Evolutionary conservation across 345 rosid species (phyloP).

Genomic region (Citrus inodora): DNA sequence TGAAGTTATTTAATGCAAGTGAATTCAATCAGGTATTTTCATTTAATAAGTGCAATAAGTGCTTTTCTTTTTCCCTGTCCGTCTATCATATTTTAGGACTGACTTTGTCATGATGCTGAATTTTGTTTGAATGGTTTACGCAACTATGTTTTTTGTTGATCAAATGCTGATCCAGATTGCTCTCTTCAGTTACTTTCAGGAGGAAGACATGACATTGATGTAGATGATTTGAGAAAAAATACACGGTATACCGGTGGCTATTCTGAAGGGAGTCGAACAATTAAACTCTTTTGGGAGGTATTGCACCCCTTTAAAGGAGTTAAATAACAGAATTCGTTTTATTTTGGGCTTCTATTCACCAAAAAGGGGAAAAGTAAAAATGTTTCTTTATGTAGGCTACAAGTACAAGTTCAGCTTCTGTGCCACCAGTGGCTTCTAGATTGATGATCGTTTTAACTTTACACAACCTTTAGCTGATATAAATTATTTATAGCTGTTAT

Average conservation of each 20-base stretch:
- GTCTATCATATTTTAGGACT: not conserved
- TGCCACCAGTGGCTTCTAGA: not conserved
- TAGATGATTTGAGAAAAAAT: constrained; percentile 73
- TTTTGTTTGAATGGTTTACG: not conserved
- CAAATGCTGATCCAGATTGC: constrained; percentile 11
- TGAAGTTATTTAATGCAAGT: constrained; percentile 87
- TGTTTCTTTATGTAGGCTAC: not conserved
- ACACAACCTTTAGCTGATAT: not conserved
- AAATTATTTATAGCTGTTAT: not conserved
- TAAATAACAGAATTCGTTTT: not conserved
- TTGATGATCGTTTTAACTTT: not conserved
- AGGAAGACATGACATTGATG: constrained; percentile 87
- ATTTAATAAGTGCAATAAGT: not conserved
- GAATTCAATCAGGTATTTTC: constrained; percentile 89
- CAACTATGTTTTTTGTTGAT: not conserved
- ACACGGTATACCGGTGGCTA: constrained; percentile 93
- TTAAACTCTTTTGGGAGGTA: constrained; percentile 99
- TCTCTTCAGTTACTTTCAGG: constrained; percentile 86
- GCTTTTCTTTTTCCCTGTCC: not conserved
- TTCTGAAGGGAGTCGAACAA: constrained; percentile 75
- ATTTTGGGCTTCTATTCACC: not conserved
- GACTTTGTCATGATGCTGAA: not conserved
- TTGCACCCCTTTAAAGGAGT: not conserved
- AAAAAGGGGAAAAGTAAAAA: not conserved
- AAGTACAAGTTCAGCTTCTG: not conserved